Percentiles rank a stretch among this genome's conserved stretches.
phyloP scores from a whole-genome alignment of 192 early-diverging fungal genomes.

The Podila verticillata region DNA sequence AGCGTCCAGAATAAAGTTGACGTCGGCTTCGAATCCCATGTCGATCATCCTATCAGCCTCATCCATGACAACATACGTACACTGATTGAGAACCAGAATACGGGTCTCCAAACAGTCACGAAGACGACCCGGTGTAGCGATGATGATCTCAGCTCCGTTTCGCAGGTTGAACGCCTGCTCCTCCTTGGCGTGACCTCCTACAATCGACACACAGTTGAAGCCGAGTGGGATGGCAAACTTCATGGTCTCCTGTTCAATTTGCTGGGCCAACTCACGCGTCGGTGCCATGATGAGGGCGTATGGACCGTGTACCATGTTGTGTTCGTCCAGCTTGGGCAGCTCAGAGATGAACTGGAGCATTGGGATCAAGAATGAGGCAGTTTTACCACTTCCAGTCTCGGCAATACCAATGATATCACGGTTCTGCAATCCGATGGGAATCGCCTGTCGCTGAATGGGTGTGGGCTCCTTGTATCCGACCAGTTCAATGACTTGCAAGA shows the following conservation, averaged over 20 bases:
- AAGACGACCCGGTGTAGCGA: slow-evolving; percentile 97
- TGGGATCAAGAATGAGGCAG: slow-evolving; percentile 94
- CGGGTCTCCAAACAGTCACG: slow-evolving; percentile 91
- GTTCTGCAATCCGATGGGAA: slow-evolving; percentile 94
- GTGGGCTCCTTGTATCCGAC: slow-evolving; percentile 96
- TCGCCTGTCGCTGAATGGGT: slow-evolving; percentile 97
- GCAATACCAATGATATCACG: slow-evolving; percentile 90
- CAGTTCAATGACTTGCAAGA: slow-evolving; percentile 80
- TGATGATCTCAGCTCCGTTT: slow-evolving; percentile 94
- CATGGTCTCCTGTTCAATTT: slow-evolving; percentile 92
- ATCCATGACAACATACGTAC: slow-evolving; percentile 99
- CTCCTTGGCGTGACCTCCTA: slow-evolving; percentile 88
- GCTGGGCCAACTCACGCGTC: slow-evolving; percentile 96
- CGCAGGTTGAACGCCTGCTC: slow-evolving; percentile 90
- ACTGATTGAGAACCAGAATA: slow-evolving; percentile 92
- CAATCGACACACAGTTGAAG: slow-evolving; percentile 85
- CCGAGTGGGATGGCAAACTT: slow-evolving; percentile 92
- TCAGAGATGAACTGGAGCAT: slow-evolving; percentile 92
- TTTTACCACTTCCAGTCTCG: slow-evolving; percentile 95
- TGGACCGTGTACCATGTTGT: slow-evolving; percentile 86
- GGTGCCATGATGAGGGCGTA: slow-evolving; percentile 96
- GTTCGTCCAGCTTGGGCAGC: slow-evolving; percentile 78
- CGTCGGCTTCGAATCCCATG: slow-evolving; percentile 95
- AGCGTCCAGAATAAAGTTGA: slow-evolving; percentile 95
- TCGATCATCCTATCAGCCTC: slow-evolving; percentile 97